Evolutionary conservation across 2,329 filamentous ascomycete species (phyloP).

Genomic region (Sporothrix luriei): DNA sequence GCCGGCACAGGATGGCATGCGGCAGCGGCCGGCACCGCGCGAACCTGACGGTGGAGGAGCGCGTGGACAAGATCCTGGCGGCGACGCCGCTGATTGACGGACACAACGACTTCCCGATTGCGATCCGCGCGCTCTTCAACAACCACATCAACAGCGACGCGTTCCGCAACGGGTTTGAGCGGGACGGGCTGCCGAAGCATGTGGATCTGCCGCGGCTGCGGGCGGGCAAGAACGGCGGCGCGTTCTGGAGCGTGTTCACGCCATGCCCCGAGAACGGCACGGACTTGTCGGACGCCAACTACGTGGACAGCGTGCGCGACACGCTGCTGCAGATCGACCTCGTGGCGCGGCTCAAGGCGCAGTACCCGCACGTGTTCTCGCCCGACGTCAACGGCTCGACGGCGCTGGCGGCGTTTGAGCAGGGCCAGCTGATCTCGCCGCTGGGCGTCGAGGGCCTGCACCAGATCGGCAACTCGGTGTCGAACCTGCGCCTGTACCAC

Average conservation of each 20-base stretch:
- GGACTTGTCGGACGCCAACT: constrained; percentile 74
- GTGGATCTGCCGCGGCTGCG: constrained; percentile 78
- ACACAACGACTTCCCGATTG: constrained; percentile 82
- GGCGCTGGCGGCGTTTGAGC: constrained; percentile 61
- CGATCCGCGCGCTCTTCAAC: constrained; percentile 65
- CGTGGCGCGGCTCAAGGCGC: constrained; percentile 62
- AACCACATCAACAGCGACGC: constrained; percentile 77
- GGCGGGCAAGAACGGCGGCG: constrained; percentile 72
- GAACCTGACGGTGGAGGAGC: constrained; percentile 35
- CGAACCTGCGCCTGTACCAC: constrained; percentile 75
- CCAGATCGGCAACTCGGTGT: constrained; percentile 83
- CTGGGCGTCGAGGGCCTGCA: constrained; percentile 86
- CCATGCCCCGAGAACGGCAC: constrained; percentile 72
- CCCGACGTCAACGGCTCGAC: constrained; percentile 59
- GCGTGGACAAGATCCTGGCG: constrained; percentile 36
- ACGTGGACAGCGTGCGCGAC: constrained; percentile 55
- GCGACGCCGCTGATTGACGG: constrained; percentile 60
- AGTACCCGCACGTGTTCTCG: constrained; percentile 72
- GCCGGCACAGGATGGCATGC: neutral
- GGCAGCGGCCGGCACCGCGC: neutral
- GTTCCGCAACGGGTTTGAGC: constrained; percentile 74
- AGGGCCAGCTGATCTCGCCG: constrained; percentile 71
- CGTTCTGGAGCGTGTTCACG: constrained; percentile 91
- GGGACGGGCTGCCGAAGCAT: constrained; percentile 68
- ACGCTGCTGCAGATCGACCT: constrained; percentile 78